Base-by-base conservation (phyloP, 1,284 basidiomycete species). In the Taiwanofungus camphoratus region DNA sequence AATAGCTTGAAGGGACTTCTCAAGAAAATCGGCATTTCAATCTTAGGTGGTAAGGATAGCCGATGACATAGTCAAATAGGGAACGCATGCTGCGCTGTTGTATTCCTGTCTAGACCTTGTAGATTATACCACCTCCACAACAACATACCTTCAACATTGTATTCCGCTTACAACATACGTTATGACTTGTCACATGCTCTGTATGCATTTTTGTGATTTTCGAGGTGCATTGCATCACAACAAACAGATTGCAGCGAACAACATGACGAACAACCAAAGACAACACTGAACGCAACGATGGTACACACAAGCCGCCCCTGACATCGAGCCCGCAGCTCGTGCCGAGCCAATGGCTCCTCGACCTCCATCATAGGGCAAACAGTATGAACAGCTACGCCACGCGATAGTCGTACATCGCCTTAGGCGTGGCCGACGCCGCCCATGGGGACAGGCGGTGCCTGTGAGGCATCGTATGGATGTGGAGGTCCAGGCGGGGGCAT, bases 1-100 rank as follows among this genome's bases (percentile, higher is more conserved):
- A 91, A 87, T 61, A 92, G 82, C 36, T 67, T 97, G 53, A 92
- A 91, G 64, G 82, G 81, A 1, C 66, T 93, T 56, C 67, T 94
- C 60, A 88, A 84, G 70, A 90, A 87, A 66, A 74, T 92, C 22
- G 83, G 87, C 55, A 58, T 64, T 12, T 53, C 56, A 6, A 46
- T 63, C 3, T 51, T 65, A 11, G 53, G 55, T 9, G 49, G 53
- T 2, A 54, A 54, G 32, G 50, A 48, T n/a, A 45, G 41, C 19
- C 42, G 49, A 42, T 48, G 30, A 45, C 27, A 11, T n/a, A 29
- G 9, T n/a, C 26, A 29, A n/a, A 8, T 8, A 29, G 9, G n/a
- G 26, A 29, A 29, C n/a, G 26, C 26, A 29, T 9, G n/a, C 9
- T 29, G n/a, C 26, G n/a, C 26, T 9, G n/a, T n/a, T 29, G 26